Evolutionary conservation across 2,329 filamentous ascomycete species (phyloP), one percentile per base, ranked within the genome.

Genomic region (Stenocarpella maydis): DNA sequence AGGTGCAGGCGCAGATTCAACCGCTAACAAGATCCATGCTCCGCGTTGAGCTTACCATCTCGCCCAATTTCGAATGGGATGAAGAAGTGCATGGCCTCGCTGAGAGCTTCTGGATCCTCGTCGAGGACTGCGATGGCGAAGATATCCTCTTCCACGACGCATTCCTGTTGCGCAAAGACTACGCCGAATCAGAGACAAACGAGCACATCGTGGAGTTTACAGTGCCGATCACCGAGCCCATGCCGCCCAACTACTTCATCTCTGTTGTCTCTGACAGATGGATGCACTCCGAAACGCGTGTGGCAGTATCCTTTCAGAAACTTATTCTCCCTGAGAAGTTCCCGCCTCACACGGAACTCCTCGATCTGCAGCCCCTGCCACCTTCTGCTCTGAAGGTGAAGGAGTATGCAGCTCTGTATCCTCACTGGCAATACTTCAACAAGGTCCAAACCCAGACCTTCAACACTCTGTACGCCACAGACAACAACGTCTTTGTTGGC

Each of bases 161-260:
- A 70, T 98, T 99, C 80, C 84, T 98, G 47, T 86, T 99, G 31
- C 92, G 95, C 52, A 94, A 92, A 77, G 93, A 97, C 72, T 98
- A 97, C 77, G 95, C 94, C 5, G 84, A 89, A 70, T 87, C 91
- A 1, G 95, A 98, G 76, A 88, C 91, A 78, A 98, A 95, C 73
- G 95, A 98, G 82, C 96, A 99, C 80, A 82, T 98, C 14, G 92
- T 99, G 34, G 96, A 99, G 74, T 96, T 99, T 75, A 98, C 95
- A 0, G 95, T 98, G 3, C 93, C 96, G 0, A 97, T 99, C 74
- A 95, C 94, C 0, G 96, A 99, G 74, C 97, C 97, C 0, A 97
- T 98, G 92, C 96, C 96, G 17, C 96, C 97, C 0, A 97, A 99
- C 80, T 99, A 99, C 83, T 99, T 99, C 82, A 94, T 99, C 75